These are phyloP conservation scores for Lagerstroemia speciosa DNA, from an alignment of 345 rosid genomes.

Conservation along the genomic window DNA sequence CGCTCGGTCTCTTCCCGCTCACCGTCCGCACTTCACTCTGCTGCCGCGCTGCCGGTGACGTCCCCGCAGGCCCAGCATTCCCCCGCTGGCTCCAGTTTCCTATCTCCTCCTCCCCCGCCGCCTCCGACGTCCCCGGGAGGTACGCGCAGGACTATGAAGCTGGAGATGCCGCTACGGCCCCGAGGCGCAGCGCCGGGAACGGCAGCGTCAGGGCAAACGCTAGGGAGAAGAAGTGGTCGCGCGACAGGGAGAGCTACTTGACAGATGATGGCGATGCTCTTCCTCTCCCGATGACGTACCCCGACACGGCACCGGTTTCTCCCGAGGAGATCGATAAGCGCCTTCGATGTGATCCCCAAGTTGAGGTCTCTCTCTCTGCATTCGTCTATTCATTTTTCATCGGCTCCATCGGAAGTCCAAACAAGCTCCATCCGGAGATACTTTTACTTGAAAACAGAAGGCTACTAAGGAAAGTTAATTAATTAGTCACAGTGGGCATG, in stretches of 20 bases:
- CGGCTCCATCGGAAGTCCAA: neutral
- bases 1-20: neutral
- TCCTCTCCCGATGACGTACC: slow-evolving; percentile 94
- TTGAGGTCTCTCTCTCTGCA: slow-evolving; percentile 37
- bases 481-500: too few relatives aligned
- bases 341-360: slow-evolving; percentile 56
- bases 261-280: slow-evolving; percentile 57
- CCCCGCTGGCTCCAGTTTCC: slow-evolving; percentile 42
- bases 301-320: slow-evolving; percentile 66
- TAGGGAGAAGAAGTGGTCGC: slow-evolving; percentile 66
- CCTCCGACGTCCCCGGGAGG: slow-evolving; percentile 41
- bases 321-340: slow-evolving; percentile 68
- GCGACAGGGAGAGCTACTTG: slow-evolving; percentile 74
- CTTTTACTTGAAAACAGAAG: too few relatives aligned
- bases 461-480: too few relatives aligned
- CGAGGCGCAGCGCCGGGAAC: slow-evolving; percentile 17
- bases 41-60: slow-evolving; percentile 64
- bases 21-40: slow-evolving; percentile 25
- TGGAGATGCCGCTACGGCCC: slow-evolving; percentile 14
- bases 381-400: neutral
- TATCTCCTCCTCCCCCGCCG: slow-evolving; percentile 17
- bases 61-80: slow-evolving; percentile 34
- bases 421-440: too few relatives aligned
- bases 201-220: slow-evolving; percentile 44
- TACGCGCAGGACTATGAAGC: slow-evolving; percentile 36